Conservation (phyloP, 345 rosid genomes). For the Eucalyptus cladocalyx region DNA sequence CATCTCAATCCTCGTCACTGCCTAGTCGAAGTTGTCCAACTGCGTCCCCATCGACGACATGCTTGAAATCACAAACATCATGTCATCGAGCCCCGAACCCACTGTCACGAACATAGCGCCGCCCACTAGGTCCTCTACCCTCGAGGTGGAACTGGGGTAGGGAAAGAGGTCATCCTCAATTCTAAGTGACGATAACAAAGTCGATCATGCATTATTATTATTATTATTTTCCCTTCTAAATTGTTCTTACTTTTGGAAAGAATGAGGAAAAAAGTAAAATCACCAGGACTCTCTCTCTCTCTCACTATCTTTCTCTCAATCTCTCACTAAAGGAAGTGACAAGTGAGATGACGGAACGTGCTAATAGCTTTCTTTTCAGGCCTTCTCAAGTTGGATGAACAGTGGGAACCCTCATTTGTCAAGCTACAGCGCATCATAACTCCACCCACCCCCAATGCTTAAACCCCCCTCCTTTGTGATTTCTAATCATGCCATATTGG, state of each 20-base stretch:
- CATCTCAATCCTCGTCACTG: slow-evolving; percentile 4
- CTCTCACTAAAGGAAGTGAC: background rate
- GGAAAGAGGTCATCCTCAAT: slow-evolving; percentile 16
- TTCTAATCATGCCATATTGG: background rate
- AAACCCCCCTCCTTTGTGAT: background rate
- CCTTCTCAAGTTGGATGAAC: background rate
- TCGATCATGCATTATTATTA: background rate
- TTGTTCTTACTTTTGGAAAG: rapidly evolving
- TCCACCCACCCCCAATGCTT: background rate
- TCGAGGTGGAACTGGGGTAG: background rate
- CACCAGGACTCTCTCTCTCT: background rate
- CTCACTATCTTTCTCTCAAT: background rate
- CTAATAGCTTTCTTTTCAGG: background rate
- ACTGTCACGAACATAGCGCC: slow-evolving; percentile 24
- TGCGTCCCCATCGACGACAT: slow-evolving; percentile 15
- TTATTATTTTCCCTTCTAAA: background rate
- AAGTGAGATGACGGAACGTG: background rate
- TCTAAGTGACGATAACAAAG: slow-evolving; percentile 10
- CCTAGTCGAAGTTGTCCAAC: slow-evolving; percentile 12
- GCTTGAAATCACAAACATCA: background rate
- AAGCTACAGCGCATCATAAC: background rate
- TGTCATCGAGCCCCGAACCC: slow-evolving; percentile 10
- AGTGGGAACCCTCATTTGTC: background rate
- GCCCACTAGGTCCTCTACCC: background rate
- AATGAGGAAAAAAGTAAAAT: background rate